Conservation (phyloP, 495 filamentous ascomycete species). For the Bacidia rubella region DNA sequence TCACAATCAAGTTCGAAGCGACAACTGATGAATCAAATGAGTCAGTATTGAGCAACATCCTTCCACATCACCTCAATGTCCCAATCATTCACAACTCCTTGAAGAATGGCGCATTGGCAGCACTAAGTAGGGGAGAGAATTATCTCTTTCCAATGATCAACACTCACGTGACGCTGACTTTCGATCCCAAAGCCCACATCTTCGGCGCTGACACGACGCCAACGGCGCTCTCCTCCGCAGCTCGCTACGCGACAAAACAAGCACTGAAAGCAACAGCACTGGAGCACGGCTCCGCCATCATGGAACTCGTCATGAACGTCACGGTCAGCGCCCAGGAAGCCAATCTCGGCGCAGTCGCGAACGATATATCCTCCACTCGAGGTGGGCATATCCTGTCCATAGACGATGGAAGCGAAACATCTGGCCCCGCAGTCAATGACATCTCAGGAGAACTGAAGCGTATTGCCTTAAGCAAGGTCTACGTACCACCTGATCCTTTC, state of each 20-base stretch:
- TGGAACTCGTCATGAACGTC: slow-evolving; percentile 88
- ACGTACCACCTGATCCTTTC: slow-evolving; percentile 78
- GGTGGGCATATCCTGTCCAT: slow-evolving; percentile 80
- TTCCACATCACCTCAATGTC: slow-evolving; percentile 45
- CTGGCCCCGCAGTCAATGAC: slow-evolving; percentile 18
- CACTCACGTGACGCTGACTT: slow-evolving; percentile 50
- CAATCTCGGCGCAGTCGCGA: slow-evolving; percentile 71
- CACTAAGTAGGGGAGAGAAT: slow-evolving; percentile 70
- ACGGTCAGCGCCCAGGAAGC: slow-evolving; percentile 66
- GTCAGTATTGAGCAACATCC: slow-evolving; percentile 16
- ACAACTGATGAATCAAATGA: slow-evolving; percentile 15
- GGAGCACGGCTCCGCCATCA: slow-evolving; percentile 42
- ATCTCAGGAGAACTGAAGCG: slow-evolving; percentile 22
- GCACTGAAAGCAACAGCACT: slow-evolving; percentile 46
- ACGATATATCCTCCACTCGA: slow-evolving; percentile 69
- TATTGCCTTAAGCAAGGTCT: slow-evolving; percentile 59
- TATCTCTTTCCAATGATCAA: slow-evolving; percentile 62
- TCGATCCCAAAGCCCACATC: slow-evolving; percentile 52
- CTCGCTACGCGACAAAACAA: slow-evolving; percentile 53
- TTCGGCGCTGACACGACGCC: slow-evolving; percentile 53
- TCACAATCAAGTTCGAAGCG: slow-evolving; percentile 39
- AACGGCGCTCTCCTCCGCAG: slow-evolving; percentile 65
- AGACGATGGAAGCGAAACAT: slow-evolving; percentile 40
- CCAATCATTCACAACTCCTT: slow-evolving; percentile 49
- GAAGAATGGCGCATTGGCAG: slow-evolving; percentile 66